Percentiles rank a stretch among this genome's conserved stretches.
These are phyloP conservation scores for Cryptosporidium ryanae DNA, from an alignment of 169 alveolate species.

Conservation along the genomic window DNA sequence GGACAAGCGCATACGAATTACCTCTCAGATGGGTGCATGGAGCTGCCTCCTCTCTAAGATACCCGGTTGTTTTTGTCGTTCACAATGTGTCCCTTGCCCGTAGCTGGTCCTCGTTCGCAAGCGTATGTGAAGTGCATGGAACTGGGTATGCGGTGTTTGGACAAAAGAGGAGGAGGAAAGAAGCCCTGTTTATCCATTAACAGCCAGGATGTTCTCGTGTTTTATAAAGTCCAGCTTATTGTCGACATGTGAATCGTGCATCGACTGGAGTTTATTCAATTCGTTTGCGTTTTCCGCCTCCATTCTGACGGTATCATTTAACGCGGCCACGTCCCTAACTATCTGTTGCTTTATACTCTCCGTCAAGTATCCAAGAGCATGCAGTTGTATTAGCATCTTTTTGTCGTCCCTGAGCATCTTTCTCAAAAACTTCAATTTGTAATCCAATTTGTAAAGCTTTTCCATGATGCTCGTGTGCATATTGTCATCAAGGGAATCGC, in stretches of 20 bases:
- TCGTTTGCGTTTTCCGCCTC: slow-evolving; percentile 61
- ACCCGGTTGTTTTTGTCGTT: too few species aligned
- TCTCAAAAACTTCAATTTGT: slow-evolving; percentile 36
- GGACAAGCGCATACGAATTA: too few species aligned
- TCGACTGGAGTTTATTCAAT: slow-evolving; percentile 23
- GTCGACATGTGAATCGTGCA: slow-evolving; percentile 49
- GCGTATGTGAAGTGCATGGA: too few species aligned
- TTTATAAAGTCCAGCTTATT: slow-evolving; percentile 35
- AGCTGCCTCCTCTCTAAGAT: too few species aligned
- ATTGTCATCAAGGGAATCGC: background rate
- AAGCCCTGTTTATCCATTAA: background rate
- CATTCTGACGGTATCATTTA: slow-evolving; percentile 30
- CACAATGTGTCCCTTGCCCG: too few species aligned
- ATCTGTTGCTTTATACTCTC: slow-evolving; percentile 61
- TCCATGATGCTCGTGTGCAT: slow-evolving; percentile 62
- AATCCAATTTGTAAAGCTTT: slow-evolving; percentile 42
- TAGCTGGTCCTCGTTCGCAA: too few species aligned
- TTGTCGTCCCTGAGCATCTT: slow-evolving; percentile 36
- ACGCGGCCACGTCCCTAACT: slow-evolving; percentile 62
- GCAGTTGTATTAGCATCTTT: slow-evolving; percentile 50
- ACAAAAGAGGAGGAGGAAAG: background rate
- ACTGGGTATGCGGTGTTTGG: too few species aligned
- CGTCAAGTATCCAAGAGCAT: slow-evolving; percentile 49
- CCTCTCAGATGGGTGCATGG: too few species aligned
- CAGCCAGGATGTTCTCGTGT: slow-evolving; percentile 69